Base-by-base conservation (phyloP, 2,329 filamentous ascomycete genomes). In the Elsinoe arachidis region DNA sequence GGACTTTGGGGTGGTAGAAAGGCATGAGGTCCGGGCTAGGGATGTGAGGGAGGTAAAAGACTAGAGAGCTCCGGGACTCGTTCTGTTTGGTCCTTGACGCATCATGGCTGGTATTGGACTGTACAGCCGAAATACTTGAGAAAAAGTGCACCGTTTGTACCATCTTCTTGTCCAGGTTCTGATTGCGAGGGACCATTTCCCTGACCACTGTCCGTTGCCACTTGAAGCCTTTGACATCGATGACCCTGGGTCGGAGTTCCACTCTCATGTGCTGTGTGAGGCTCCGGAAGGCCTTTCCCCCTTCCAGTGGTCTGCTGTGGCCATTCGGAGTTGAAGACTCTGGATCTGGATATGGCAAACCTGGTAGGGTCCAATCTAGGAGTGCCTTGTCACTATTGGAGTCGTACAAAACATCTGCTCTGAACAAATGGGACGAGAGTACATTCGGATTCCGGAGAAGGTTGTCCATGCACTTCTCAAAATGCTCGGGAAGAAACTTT, bases 1-100 rank as follows among this genome's bases (percentile, higher is more conserved):
- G 79, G 19, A 95, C 85, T 55, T 80, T 78, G 19, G 92, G 92
- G 67, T 96, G 91, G 71, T 96, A 97, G 72, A 87, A 96, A 1
- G 92, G 92, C 60, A 93, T 79, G 2, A 86, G 80, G 12, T 80
- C 76, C 10, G 79, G 73, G 1, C 74, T 74, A 33, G 77, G 69
- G 7, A 83, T 77, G 70, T 96, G 90, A 6, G 92, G 90, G 5
- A 87, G 77, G 68, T 95, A 96, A 34, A 95, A 70, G 14, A 95
- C 82, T 55, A 92, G 72, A 33, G 78, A 80, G 30, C 73, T 71
- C 38, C 73, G 68, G 2, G 65, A 56, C 19, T 57, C 44, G 2
- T 66, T 64, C 26, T 19, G 6, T 7, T 39, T 60, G 61, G 37
- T 3, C n/a, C 14, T 3, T 15, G 64, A 59, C 14, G 66, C 4